phyloP scores from a whole-genome alignment of 352 stramenopile genomes.

The Pythium graminicola region DNA sequence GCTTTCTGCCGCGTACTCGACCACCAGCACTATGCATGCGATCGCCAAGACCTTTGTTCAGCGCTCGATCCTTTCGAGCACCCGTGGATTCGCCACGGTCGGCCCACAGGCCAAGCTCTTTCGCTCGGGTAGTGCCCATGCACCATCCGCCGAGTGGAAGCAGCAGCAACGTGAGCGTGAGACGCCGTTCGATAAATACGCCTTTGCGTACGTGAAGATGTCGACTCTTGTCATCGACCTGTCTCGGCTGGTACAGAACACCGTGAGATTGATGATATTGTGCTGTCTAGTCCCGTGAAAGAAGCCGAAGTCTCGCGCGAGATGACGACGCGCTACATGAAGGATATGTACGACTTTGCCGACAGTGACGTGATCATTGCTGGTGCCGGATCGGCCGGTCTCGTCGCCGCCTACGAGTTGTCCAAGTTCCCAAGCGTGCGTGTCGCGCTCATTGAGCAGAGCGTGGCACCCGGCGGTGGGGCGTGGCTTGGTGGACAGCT shows the following conservation, averaged over 20 bases:
- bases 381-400: conserved; percentile 46
- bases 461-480: conserved; percentile 43
- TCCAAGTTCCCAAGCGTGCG: conserved; percentile 54
- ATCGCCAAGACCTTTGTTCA: conserved; percentile 31
- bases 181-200: conserved; percentile 53
- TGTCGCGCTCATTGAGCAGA: conserved; percentile 59
- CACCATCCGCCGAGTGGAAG: conserved; percentile 44
- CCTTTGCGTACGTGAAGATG: conserved; percentile 52
- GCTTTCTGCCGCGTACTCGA: conserved; percentile 3
- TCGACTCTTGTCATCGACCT: neutral
- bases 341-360: conserved; percentile 69
- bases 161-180: conserved; percentile 33
- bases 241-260: neutral
- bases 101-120: conserved; percentile 38
- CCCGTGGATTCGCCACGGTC: conserved; percentile 41
- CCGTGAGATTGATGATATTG: neutral
- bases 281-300: conserved; percentile 40
- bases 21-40: conserved; percentile 26
- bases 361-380: conserved; percentile 64
- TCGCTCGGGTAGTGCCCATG: conserved; percentile 33
- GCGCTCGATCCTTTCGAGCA: conserved; percentile 1
- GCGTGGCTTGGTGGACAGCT: conserved; percentile 58
- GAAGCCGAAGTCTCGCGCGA: conserved; percentile 58
- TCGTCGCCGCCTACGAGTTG: conserved; percentile 54
- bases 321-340: conserved; percentile 70